Evolutionary conservation across 768 basidiomycete genomes (phyloP).

Genomic region (button mushroom (Agaricus bisporus)): DNA sequence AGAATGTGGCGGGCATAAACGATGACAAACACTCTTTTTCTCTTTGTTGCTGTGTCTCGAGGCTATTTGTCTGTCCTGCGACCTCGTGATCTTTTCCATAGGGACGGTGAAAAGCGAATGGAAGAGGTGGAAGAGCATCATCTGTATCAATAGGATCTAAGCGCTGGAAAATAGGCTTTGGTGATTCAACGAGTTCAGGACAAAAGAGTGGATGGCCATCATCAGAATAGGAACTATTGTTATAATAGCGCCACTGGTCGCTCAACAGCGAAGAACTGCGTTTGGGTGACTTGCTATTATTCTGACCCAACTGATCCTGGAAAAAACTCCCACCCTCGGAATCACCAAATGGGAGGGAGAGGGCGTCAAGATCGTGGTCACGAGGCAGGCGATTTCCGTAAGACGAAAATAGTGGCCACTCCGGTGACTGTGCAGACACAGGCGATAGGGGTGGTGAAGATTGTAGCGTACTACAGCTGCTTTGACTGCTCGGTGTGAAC

Average conservation of each 20-base stretch:
- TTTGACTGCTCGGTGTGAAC: conserved; percentile 7
- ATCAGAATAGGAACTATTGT: background rate
- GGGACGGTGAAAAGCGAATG: background rate
- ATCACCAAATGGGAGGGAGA: background rate
- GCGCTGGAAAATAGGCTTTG: background rate
- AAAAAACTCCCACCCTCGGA: background rate
- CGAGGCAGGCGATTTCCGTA: background rate
- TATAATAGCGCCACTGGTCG: background rate
- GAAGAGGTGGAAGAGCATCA: background rate
- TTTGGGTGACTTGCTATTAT: background rate
- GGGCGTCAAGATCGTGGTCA: background rate
- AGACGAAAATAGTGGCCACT: background rate
- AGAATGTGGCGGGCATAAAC: background rate
- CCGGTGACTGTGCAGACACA: background rate
- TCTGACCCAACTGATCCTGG: background rate
- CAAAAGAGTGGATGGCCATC: background rate
- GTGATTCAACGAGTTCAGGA: background rate
- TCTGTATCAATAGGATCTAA: conserved; percentile 3
- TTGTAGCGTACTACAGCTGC: conserved; percentile 7
- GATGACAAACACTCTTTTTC: background rate
- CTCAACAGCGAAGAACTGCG: background rate
- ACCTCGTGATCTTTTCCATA: background rate
- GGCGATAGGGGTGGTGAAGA: conserved; percentile 6
- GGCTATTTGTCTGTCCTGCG: too few relatives aligned
- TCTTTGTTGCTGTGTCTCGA: background rate